Conservation (phyloP, 768 basidiomycete species). For the Rhizopogon roseolus region DNA sequence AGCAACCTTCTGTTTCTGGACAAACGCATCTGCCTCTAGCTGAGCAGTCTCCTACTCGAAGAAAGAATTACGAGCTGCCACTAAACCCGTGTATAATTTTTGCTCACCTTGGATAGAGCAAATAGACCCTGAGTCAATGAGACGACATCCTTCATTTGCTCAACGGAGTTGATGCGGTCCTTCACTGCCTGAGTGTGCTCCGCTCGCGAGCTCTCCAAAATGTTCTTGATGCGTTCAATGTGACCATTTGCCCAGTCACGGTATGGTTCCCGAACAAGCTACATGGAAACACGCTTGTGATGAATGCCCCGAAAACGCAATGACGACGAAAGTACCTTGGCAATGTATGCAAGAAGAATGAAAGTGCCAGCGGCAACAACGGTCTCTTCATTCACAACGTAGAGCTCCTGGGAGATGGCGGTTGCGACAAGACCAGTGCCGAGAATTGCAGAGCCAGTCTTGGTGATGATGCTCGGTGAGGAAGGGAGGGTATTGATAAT, state of each 20-base stretch:
- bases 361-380: constrained; percentile 82
- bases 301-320: not conserved
- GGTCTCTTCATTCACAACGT: constrained; percentile 96
- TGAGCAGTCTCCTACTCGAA: constrained; percentile 77
- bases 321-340: constrained; percentile 50
- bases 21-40: constrained; percentile 86
- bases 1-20: constrained; percentile 83
- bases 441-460: constrained; percentile 89
- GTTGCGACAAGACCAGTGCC: constrained; percentile 86
- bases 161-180: constrained; percentile 87
- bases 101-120: constrained; percentile 77
- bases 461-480: constrained; percentile 85
- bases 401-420: constrained; percentile 95
- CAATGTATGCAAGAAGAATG: constrained; percentile 79
- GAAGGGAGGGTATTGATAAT: constrained; percentile 85
- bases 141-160: constrained; percentile 94
- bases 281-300: constrained; percentile 11
- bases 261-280: constrained; percentile 85
- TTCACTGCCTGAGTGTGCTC: constrained; percentile 94
- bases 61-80: not conserved
- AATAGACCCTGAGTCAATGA: constrained; percentile 88
- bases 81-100: not conserved
- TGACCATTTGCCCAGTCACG: constrained; percentile 88
- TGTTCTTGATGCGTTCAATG: constrained; percentile 75
- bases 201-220: constrained; percentile 76